phyloP scores from a whole-genome alignment of 352 stramenopile genomes.

The Phytopythium aichiense region DNA sequence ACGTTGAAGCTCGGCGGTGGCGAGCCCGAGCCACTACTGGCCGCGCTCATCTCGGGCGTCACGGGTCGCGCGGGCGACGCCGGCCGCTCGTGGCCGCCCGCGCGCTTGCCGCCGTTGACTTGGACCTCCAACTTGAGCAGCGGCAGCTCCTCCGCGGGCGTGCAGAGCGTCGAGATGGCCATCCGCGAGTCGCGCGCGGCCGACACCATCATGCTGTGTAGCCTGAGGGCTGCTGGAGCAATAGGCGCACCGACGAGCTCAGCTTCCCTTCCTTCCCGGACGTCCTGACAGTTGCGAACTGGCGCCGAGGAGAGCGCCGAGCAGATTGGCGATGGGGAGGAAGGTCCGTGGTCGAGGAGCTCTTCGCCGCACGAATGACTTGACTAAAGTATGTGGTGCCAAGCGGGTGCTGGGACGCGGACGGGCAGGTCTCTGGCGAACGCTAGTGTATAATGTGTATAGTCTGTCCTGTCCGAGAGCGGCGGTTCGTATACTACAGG shows the following conservation, averaged over 20 bases:
- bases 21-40: neutral
- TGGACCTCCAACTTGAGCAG: neutral
- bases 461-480: no score
- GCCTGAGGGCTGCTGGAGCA: no score
- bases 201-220: slow-evolving; percentile 5
- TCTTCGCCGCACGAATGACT: neutral
- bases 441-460: neutral
- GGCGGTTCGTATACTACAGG: neutral
- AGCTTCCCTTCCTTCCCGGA: neutral
- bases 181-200: slow-evolving; percentile 24
- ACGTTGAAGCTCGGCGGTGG: slow-evolving; percentile 4
- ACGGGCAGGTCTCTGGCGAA: neutral
- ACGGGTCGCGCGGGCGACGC: neutral
- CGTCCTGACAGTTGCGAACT: neutral
- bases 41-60: neutral
- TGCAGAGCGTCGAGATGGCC: slow-evolving; percentile 28
- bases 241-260: no score
- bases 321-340: neutral
- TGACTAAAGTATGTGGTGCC: neutral
- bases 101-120: neutral
- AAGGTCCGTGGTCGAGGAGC: neutral
- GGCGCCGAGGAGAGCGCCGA: neutral
- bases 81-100: neutral
- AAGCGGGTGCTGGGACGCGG: neutral
- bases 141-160: slow-evolving; percentile 7